Conservation (phyloP, 2,329 filamentous ascomycete species). For the Colletotrichum nymphaeae region DNA sequence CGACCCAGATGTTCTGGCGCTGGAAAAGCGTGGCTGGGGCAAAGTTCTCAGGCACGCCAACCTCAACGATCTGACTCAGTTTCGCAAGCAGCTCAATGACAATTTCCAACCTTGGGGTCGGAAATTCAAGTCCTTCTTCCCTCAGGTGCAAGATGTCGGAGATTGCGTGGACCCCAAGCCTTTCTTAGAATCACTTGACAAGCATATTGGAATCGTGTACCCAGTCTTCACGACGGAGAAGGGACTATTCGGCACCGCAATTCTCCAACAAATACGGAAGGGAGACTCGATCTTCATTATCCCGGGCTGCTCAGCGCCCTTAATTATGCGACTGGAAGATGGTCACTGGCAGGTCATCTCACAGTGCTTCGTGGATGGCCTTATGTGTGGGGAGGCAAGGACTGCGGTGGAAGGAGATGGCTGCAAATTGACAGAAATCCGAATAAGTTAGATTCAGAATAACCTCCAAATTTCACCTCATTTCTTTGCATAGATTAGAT, state of each 20-base stretch:
- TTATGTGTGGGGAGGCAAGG: constrained; percentile 6
- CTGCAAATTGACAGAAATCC: neutral
- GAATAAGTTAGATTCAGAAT: neutral
- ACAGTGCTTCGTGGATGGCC: constrained; percentile 26
- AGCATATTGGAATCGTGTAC: constrained; percentile 22
- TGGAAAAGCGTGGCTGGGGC: constrained; percentile 16
- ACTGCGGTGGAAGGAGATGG: neutral
- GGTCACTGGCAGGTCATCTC: constrained; percentile 6
- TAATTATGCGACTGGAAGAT: constrained; percentile 3
- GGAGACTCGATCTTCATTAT: constrained; percentile 19
- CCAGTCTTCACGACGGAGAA: constrained; percentile 16
- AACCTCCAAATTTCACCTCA: neutral
- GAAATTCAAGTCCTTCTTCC: constrained; percentile 6
- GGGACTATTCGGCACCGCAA: constrained; percentile 13
- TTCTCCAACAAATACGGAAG: constrained; percentile 6
- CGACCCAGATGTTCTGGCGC: neutral
- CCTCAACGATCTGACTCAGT: constrained; percentile 14
- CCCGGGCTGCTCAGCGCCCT: constrained; percentile 15
- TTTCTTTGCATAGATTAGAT: neutral
- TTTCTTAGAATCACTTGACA: constrained; percentile 21
- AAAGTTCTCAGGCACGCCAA: constrained; percentile 24
- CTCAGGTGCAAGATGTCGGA: neutral
- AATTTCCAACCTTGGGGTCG: constrained; percentile 13
- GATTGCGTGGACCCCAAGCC: neutral
- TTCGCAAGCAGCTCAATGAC: constrained; percentile 8